Conservation (phyloP, 495 filamentous ascomycete species). For the Penicillium dipodomyicola region DNA sequence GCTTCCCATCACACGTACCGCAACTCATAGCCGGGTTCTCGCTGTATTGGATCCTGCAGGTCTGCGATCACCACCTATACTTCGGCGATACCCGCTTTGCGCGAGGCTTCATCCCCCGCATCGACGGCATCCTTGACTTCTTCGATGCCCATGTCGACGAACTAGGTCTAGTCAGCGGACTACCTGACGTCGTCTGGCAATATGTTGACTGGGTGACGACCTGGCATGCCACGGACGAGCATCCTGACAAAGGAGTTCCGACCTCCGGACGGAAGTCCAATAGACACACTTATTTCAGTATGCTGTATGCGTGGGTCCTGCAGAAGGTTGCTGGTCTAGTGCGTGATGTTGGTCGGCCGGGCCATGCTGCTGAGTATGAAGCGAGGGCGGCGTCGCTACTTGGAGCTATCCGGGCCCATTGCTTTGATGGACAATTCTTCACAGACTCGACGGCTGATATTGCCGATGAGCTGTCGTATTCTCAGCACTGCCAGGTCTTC, state of each 20-base stretch:
- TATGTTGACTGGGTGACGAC: constrained; percentile 43
- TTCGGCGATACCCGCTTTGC: constrained; percentile 33
- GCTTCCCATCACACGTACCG: constrained; percentile 36
- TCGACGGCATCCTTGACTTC: constrained; percentile 40
- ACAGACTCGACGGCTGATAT: constrained; percentile 32
- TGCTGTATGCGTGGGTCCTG: constrained; percentile 38
- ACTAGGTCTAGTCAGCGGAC: constrained; percentile 31
- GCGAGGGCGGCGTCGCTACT: constrained; percentile 22
- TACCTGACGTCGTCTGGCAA: constrained; percentile 33
- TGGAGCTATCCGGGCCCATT: constrained; percentile 29
- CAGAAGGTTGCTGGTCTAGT: constrained; percentile 27
- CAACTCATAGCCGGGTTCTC: constrained; percentile 39
- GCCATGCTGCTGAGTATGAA: constrained; percentile 35
- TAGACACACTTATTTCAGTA: constrained; percentile 37
- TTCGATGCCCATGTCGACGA: constrained; percentile 32
- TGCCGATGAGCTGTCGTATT: constrained; percentile 29
- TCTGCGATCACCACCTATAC: constrained; percentile 37
- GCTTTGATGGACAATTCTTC: constrained; percentile 36
- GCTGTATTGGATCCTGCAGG: constrained; percentile 38
- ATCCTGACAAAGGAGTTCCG: constrained; percentile 39
- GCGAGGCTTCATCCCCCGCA: constrained; percentile 31
- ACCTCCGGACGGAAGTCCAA: constrained; percentile 30
- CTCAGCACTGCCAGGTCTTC: constrained; percentile 39
- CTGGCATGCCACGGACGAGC: constrained; percentile 35
- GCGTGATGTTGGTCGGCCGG: constrained; percentile 30